phyloP scores from a whole-genome alignment of 2,329 filamentous ascomycete species.

The Lachnellula hyalina region DNA sequence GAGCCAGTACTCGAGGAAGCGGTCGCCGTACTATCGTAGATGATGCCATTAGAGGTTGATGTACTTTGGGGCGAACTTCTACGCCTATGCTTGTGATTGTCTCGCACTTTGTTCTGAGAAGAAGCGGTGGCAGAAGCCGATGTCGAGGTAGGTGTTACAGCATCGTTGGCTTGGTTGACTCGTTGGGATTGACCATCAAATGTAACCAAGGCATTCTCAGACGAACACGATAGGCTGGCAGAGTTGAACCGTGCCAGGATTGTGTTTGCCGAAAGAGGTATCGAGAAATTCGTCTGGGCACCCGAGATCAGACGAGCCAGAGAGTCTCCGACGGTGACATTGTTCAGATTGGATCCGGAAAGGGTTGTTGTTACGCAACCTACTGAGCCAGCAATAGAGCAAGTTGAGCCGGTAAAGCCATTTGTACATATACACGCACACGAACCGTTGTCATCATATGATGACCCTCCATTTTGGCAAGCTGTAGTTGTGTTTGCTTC shows the following conservation, averaged over 20 bases:
- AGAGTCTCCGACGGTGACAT: constrained; percentile 76
- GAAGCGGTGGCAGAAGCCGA: constrained; percentile 2
- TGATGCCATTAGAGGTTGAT: constrained; percentile 3
- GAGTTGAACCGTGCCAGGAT: constrained; percentile 73
- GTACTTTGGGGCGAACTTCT: neutral
- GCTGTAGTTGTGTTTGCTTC: constrained; percentile 58
- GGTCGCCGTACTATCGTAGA: constrained; percentile 2
- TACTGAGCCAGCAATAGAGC: constrained; percentile 44
- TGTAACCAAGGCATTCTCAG: constrained; percentile 82
- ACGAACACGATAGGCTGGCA: constrained; percentile 70
- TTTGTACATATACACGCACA: constrained; percentile 89
- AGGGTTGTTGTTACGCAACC: constrained; percentile 50
- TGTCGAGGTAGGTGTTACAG: constrained; percentile 10
- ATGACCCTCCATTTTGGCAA: constrained; percentile 68
- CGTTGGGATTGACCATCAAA: constrained; percentile 54
- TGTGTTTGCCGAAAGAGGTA: constrained; percentile 64
- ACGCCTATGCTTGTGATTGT: neutral
- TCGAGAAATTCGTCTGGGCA: constrained; percentile 63
- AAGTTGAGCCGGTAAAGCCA: constrained; percentile 68
- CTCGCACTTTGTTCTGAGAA: neutral
- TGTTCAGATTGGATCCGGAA: constrained; percentile 37
- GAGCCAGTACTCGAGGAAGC: constrained; percentile 10
- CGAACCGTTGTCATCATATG: constrained; percentile 57
- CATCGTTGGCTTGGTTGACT: constrained; percentile 13
- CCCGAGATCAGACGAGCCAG: constrained; percentile 68